Percentiles rank a stretch among this genome's conserved stretches.
Evolutionary conservation across 169 alveolate species (phyloP).

Genomic region (Plasmodium inui): DNA sequence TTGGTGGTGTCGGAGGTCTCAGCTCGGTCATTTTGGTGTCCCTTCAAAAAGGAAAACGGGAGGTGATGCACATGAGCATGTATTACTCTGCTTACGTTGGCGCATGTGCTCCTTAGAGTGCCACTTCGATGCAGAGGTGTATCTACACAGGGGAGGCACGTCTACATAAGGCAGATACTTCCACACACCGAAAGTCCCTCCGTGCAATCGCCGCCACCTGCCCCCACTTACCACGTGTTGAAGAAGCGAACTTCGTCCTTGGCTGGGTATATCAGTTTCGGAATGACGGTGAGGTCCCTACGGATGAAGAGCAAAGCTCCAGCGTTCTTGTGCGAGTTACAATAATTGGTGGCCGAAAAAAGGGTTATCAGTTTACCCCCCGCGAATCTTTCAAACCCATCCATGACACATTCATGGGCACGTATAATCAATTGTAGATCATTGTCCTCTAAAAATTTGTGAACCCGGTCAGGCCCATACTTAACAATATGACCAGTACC

Average conservation of each 20-base stretch:
- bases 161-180: neutral
- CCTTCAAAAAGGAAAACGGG: constrained; percentile 74
- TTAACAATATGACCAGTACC: constrained; percentile 99
- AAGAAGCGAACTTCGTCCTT: constrained; percentile 82
- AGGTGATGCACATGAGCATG: neutral
- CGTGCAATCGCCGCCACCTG: neutral
- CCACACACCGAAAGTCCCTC: no score
- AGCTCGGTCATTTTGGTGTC: constrained; percentile 87
- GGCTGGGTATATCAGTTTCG: constrained; percentile 97
- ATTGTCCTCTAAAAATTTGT: constrained; percentile 90
- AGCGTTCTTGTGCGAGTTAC: constrained; percentile 99
- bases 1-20: constrained; percentile 88
- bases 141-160: neutral
- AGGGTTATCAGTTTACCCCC: constrained; percentile 98
- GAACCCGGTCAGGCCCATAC: constrained; percentile 97
- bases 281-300: constrained; percentile 96
- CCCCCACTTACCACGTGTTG: constrained; percentile 60
- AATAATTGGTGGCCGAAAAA: constrained; percentile 99
- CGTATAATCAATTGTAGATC: constrained; percentile 90
- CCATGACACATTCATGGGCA: constrained; percentile 99
- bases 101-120: neutral
- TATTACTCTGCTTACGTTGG: neutral
- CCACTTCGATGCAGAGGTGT: neutral
- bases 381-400: constrained; percentile 99
- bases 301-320: constrained; percentile 98